These are phyloP conservation scores for Cercospora berteroae DNA, from an alignment of 2,329 filamentous ascomycete genomes.

Conservation along the genomic window DNA sequence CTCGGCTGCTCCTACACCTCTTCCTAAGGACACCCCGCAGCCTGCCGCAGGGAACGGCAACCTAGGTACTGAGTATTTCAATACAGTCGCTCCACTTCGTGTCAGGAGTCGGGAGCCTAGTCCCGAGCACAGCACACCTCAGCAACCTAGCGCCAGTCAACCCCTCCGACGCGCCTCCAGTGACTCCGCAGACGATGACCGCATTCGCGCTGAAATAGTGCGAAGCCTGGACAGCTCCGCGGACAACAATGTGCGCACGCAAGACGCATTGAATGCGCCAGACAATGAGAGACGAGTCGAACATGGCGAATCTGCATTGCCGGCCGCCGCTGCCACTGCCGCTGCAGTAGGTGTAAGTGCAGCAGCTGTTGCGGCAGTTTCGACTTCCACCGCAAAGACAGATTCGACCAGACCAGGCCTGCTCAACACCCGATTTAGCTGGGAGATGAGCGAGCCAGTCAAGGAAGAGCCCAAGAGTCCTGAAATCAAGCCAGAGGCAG, in stretches of 20 bases:
- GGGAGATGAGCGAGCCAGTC: slow-evolving; percentile 34
- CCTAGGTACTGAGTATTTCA: slow-evolving; percentile 21
- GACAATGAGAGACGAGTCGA: slow-evolving; percentile 27
- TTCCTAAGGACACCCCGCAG: slow-evolving; percentile 41
- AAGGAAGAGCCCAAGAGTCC: slow-evolving; percentile 26
- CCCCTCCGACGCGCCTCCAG: slow-evolving; percentile 13
- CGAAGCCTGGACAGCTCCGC: slow-evolving; percentile 52
- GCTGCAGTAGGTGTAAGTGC: slow-evolving; percentile 8
- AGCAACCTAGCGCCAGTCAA: slow-evolving; percentile 7
- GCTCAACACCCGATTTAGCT: slow-evolving; percentile 41
- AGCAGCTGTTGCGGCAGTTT: slow-evolving; percentile 7
- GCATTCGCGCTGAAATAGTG: slow-evolving; percentile 71
- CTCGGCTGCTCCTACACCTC: slow-evolving; percentile 45
- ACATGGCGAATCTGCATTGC: slow-evolving; percentile 32
- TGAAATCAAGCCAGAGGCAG: slow-evolving; percentile 31
- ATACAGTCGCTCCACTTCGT: slow-evolving; percentile 24
- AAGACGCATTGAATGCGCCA: slow-evolving; percentile 34
- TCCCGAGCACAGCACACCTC: slow-evolving; percentile 26
- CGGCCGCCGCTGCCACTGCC: slow-evolving; percentile 19
- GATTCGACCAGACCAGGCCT: slow-evolving; percentile 18
- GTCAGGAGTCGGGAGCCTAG: slow-evolving; percentile 28
- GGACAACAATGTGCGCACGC: slow-evolving; percentile 28
- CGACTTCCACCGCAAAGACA: background rate
- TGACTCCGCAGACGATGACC: slow-evolving; percentile 54
- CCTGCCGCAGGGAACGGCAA: slow-evolving; percentile 26